Evolutionary conservation across 1,139 yeast genomes (phyloP).

Genomic region (Candida sp.): DNA sequence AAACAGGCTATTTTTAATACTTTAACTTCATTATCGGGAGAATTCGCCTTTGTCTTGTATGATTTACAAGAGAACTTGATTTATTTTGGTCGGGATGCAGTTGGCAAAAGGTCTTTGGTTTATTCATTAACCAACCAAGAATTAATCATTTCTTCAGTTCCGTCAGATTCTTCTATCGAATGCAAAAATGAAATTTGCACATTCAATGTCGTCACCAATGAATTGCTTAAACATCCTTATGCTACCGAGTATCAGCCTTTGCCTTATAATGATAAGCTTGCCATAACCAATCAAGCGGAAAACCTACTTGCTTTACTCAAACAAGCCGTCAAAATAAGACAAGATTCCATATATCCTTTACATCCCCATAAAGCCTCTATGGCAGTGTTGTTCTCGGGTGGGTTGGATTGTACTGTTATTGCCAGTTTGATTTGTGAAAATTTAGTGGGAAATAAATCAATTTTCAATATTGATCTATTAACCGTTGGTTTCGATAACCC

Average conservation of each 20-base stretch:
- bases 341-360: constrained; percentile 57
- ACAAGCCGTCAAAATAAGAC: constrained; percentile 47
- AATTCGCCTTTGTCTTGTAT: constrained; percentile 65
- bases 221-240: constrained; percentile 4
- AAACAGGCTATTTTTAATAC: constrained; percentile 26
- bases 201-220: constrained; percentile 23
- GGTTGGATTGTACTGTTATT: constrained; percentile 84
- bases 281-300: background rate
- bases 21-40: constrained; percentile 61
- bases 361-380: constrained; percentile 24
- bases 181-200: constrained; percentile 52
- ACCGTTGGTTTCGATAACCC: constrained; percentile 94
- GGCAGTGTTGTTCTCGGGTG: constrained; percentile 87
- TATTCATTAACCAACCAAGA: constrained; percentile 27
- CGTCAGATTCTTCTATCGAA: constrained; percentile 33
- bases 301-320: constrained; percentile 15
- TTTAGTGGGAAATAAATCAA: constrained; percentile 6
- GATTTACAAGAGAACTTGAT: constrained; percentile 35
- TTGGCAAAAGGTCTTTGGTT: constrained; percentile 79
- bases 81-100: constrained; percentile 79
- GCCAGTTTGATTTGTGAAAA: constrained; percentile 46
- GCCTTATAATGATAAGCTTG: background rate
- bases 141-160: constrained; percentile 47
- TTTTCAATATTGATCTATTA: constrained; percentile 54
- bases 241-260: background rate